Evolutionary conservation across 169 alveolate genomes (phyloP).

Genomic region (Babesia caballi): DNA sequence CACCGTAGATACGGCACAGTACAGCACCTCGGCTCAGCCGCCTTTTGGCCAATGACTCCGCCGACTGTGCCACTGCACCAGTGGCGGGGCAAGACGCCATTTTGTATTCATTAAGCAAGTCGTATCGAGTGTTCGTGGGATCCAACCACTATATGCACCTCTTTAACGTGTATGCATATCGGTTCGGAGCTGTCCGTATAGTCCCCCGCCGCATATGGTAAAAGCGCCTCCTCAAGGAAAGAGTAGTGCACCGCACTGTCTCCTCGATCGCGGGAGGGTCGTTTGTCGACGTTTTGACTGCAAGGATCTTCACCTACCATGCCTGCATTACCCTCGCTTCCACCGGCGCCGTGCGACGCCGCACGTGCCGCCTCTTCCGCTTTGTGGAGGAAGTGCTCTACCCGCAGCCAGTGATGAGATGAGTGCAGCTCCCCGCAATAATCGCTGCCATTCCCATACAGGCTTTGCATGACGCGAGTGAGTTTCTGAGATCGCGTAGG

Average conservation of each 20-base stretch:
- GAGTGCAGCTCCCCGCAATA: conserved; percentile 11
- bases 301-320: not conserved
- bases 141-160: conserved; percentile 37
- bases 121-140: no score
- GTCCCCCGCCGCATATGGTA: not conserved
- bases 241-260: not conserved
- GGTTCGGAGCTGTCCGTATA: not conserved
- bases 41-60: no score
- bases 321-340: not conserved
- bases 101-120: no score
- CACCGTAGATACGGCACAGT: no score
- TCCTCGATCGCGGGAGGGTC: not conserved
- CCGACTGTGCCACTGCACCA: no score
- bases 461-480: conserved; percentile 6
- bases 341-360: not conserved
- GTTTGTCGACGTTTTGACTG: not conserved
- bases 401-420: conserved; percentile 57
- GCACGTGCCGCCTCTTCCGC: not conserved
- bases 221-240: not conserved
- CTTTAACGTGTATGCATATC: conserved; percentile 39
- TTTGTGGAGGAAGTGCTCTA: conserved; percentile 15
- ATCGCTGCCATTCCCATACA: not conserved
- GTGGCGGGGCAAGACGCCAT: no score
- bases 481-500: conserved; percentile 2
- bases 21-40: no score